These are phyloP conservation scores for Nadsonia fulvescens DNA, from an alignment of 805 yeast species.

Conservation along the genomic window DNA sequence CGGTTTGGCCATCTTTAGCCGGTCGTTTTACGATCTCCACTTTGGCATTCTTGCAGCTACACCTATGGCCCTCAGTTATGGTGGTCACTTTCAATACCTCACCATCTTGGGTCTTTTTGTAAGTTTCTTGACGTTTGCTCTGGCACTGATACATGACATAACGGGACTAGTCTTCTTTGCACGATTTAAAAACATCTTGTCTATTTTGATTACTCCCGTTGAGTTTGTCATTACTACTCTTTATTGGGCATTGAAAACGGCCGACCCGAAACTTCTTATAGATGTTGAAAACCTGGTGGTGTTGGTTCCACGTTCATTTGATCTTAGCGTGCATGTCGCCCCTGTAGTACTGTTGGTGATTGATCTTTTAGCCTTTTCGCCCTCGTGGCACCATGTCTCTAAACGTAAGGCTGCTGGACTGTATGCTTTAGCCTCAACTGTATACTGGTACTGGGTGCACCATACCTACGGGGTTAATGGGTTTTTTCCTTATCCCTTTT, in stretches of 20 bases:
- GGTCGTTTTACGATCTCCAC: constrained; percentile 5
- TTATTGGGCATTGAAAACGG: constrained; percentile 18
- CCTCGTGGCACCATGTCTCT: constrained; percentile 15
- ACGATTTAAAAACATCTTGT: constrained; percentile 10
- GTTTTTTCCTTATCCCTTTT: constrained; percentile 19
- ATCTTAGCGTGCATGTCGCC: constrained; percentile 15
- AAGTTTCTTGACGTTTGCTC: constrained; percentile 15
- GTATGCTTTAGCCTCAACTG: constrained; percentile 9
- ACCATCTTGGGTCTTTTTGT: constrained; percentile 15
- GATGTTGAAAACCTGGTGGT: constrained; percentile 12
- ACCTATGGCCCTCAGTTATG: constrained; percentile 10
- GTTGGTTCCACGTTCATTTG: constrained; percentile 13
- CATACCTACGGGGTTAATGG: constrained; percentile 14
- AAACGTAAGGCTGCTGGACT: too few species aligned
- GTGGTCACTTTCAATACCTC: constrained; percentile 22
- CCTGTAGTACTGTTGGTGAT: constrained; percentile 15
- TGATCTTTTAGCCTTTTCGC: constrained; percentile 13
- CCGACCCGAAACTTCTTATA: constrained; percentile 14
- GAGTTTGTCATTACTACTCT: constrained; percentile 16
- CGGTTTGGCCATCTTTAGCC: constrained; percentile 3
- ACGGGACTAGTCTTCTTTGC: constrained; percentile 7
- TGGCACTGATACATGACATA: constrained; percentile 11
- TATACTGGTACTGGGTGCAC: constrained; percentile 20
- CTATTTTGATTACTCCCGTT: constrained; percentile 16
- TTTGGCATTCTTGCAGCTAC: constrained; percentile 5